Evolutionary conservation across 1,139 yeast genomes (phyloP), one percentile per base, ranked within the genome.

Genomic region (Kurtzmaniella quercitrusa): DNA sequence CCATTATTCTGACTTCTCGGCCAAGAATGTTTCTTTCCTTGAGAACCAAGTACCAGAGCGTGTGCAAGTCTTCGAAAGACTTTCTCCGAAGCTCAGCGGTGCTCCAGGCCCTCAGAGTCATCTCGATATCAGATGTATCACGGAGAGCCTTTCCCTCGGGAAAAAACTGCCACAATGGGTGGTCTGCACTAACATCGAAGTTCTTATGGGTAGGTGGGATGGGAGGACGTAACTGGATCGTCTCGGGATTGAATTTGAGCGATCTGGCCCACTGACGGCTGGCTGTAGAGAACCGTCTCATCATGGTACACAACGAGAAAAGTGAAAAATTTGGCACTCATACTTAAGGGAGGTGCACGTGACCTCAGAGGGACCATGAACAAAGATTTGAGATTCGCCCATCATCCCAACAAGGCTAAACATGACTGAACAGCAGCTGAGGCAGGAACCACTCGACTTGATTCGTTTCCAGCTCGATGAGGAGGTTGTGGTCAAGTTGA

Each of bases 131-230:
- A 3, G 72, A 77, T 1, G 75, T 61, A 1, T 72, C 64, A 53
- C 97, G 76, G 50, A 85, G 67, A 51, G 82, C 80, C 53, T 75
- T 68, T 3, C 75, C 77, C 40, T 83, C 75, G 37, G 81, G 75
- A 68, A 93, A 93, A 63, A 93, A 93, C 55, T 87, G 94, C 97
- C 97, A 93, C 51, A 93, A 73, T 34, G 98, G 98, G 65, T 93
- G 98, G 59, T 86, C 86, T 12, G 85, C 94, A 18, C 82, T 77
- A 24, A 87, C 88, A 50, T 74, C 77, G 47, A 91, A 72, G 62
- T 87, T 87, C 51, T 75, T 72, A 47, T 79, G 84, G 1, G 91
- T 79, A 14, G 98, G 98, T 8, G 87, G 78, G 51, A 93, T 85
- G 14, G 98, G 98, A n/a, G 85, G 77, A 47, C 94, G 77, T 49